Evolutionary conservation across 176 grass and related monocot genomes (phyloP).

Genomic region (Aegilops tauschii): DNA sequence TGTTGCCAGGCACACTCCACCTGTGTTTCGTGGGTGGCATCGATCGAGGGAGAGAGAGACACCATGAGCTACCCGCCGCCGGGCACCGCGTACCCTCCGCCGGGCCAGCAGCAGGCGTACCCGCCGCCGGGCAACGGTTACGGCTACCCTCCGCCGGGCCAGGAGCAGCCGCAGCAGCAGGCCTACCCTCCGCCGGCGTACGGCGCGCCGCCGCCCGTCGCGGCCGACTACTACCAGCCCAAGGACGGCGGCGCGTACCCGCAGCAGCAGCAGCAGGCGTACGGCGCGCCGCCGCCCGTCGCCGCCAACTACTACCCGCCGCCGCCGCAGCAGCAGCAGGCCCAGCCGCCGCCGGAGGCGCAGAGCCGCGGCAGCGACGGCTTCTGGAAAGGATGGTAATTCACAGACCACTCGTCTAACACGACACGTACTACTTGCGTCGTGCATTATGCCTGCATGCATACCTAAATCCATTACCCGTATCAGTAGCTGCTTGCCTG

Average conservation of each 20-base stretch:
- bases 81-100: slow-evolving; percentile 45
- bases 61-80: slow-evolving; percentile 35
- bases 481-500: background rate
- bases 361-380: slow-evolving; percentile 44
- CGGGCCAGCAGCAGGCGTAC: slow-evolving; percentile 23
- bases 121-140: slow-evolving; percentile 27
- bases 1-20: too few species aligned
- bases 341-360: slow-evolving; percentile 8
- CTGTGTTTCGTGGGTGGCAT: background rate
- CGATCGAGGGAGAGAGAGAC: background rate
- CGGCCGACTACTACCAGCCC: background rate
- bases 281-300: slow-evolving; percentile 45
- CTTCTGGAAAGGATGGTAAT: slow-evolving; percentile 75
- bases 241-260: background rate
- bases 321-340: background rate
- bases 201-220: background rate
- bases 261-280: slow-evolving; percentile 17
- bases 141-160: slow-evolving; percentile 37
- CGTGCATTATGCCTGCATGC: background rate
- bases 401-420: background rate
- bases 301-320: slow-evolving; percentile 7
- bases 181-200: background rate
- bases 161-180: background rate
- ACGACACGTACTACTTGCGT: background rate
- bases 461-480: background rate